Conservation (phyloP, 2,329 filamentous ascomycete genomes). For the Monosporascus sp. region DNA sequence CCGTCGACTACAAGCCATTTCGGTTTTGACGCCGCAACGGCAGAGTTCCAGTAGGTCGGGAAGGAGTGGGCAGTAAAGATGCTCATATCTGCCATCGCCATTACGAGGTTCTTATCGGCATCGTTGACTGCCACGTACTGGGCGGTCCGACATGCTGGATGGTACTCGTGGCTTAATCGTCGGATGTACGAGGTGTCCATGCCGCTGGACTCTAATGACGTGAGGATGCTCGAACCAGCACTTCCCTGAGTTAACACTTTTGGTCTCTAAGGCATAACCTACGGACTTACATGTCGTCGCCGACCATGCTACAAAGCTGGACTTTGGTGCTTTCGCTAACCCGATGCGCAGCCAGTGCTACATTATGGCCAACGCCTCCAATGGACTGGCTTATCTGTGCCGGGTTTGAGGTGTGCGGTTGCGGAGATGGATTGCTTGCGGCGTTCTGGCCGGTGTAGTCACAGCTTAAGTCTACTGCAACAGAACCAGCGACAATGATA, state of each 20-base stretch:
- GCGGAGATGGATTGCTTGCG: constrained; percentile 32
- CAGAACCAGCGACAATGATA: constrained; percentile 83
- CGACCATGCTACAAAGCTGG: constrained; percentile 73
- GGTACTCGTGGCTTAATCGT: constrained; percentile 42
- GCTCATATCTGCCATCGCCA: constrained; percentile 94
- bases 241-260: constrained; percentile 29
- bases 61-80: constrained; percentile 62
- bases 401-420: constrained; percentile 78
- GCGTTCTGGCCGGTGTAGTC: constrained; percentile 50
- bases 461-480: constrained; percentile 83
- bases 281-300: constrained; percentile 61
- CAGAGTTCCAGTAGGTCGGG: constrained; percentile 53
- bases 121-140: constrained; percentile 93
- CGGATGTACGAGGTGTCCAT: constrained; percentile 61
- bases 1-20: constrained; percentile 79
- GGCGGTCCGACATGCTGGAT: constrained; percentile 62
- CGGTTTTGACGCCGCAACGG: constrained; percentile 52
- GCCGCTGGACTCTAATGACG: constrained; percentile 57
- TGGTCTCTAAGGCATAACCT: background rate
- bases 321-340: constrained; percentile 56
- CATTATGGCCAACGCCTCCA: constrained; percentile 88
- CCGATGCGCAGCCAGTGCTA: constrained; percentile 75
- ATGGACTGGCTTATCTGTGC: constrained; percentile 74
- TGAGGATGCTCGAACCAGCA: constrained; percentile 68
- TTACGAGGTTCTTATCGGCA: constrained; percentile 70